Percentiles rank a stretch among this genome's conserved stretches.
Evolutionary conservation across 176 grass and related monocot genomes (phyloP).

Genomic region (Elaeis guineensis): DNA sequence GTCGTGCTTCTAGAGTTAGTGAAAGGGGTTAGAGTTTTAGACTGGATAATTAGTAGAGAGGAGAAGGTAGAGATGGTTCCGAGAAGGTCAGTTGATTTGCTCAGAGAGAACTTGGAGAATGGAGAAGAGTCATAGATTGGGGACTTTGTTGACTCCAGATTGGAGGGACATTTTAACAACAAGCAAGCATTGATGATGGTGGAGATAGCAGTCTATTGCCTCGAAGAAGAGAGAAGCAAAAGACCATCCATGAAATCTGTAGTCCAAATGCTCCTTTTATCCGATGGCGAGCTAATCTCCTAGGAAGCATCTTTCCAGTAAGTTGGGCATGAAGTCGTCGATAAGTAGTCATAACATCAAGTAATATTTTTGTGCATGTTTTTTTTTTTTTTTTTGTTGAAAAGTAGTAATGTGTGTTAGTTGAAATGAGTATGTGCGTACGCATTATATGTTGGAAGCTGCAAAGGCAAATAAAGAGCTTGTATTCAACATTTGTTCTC

Average conservation of each 20-base stretch:
- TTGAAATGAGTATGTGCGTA: too few relatives aligned
- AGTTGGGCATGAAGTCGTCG: too few relatives aligned
- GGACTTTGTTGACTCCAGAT: constrained; percentile 11
- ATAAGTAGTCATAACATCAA: too few relatives aligned
- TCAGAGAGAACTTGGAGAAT: constrained; percentile 1
- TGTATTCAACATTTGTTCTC: too few relatives aligned
- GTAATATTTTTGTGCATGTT: too few relatives aligned
- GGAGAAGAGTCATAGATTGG: constrained; percentile 5
- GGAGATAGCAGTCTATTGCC: constrained; percentile 10
- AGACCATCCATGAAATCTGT: constrained; percentile 16
- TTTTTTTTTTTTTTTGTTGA: too few relatives aligned
- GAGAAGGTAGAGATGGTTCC: not conserved
- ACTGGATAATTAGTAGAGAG: constrained; percentile 9
- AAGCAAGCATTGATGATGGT: constrained; percentile 4
- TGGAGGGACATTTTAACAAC: constrained; percentile 7
- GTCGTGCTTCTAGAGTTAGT: constrained; percentile 27
- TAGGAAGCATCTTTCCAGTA: too few relatives aligned
- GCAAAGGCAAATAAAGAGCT: too few relatives aligned
- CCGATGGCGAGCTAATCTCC: not conserved
- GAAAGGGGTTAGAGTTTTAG: constrained; percentile 16
- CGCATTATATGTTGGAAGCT: too few relatives aligned
- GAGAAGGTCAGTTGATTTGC: not conserved
- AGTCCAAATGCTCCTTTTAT: constrained; percentile 2
- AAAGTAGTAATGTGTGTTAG: too few relatives aligned
- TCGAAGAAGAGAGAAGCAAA: constrained; percentile 17